Base-by-base conservation (phyloP, 2,329 filamentous ascomycete genomes). In the Seiridium unicorne region DNA sequence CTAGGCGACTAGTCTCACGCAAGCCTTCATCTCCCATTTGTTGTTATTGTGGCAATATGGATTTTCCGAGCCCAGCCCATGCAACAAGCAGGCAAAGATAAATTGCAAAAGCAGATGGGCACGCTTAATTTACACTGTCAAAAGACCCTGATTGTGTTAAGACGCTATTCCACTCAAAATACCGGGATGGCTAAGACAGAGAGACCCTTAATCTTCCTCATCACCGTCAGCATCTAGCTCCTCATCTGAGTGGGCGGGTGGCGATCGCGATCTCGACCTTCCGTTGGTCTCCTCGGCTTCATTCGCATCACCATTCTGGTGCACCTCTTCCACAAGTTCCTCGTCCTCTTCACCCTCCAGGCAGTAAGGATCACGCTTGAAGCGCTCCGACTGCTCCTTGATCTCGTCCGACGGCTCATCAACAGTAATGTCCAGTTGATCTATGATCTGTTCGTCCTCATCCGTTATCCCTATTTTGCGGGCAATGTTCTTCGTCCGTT, bases 401-500 rank as follows among this genome's bases (percentile, higher is more conserved):
- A 84, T 79, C 11, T 82, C 79, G 51, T 86, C 83, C 36, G 76
- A 78, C 6, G 85, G 84, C 47, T 87, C 84, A 38, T 81, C 76
- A 11, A 89, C 76, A 7, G 76, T 77, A 32, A 87, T 74, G 56
- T 86, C 81, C 53, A 87, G 74, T 65, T 85, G 79, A 65, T 87
- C 84, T 10, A 86, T 76, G 44, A 80, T 77, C 66, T 81, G 76
- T 64, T 81, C 79, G 60, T 82, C 78, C 57, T 82, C 77, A 42
- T 82, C 79, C 36, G 66, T 67, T 35, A 80, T 70, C 60, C 79
- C 81, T 49, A 76, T 76, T 38, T 77, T 83, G 51, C 83, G 81
- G 51, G 84, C 81, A 64, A 88, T 87, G 69, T 86, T 86, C 78
- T 85, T 88, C 62, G 80, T 83, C 60, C 87, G 81, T 73, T 88